A percentile compares a stretch with the other conserved stretches of the same genome.
Evolutionary conservation across 2,329 filamentous ascomycete species (phyloP).

Genomic region (Botrytis hyacinthi): DNA sequence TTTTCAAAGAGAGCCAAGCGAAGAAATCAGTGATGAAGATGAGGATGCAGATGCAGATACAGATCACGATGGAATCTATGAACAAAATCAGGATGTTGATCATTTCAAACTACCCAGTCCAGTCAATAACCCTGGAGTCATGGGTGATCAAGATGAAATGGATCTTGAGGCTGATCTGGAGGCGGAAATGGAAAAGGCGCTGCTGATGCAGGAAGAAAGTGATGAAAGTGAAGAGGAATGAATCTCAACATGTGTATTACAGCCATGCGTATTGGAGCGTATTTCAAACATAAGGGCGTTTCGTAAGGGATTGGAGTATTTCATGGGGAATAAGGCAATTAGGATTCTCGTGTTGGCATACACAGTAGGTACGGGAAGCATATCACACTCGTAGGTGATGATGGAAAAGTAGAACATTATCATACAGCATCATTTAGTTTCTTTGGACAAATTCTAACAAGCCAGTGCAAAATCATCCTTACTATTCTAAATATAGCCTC

Average conservation of each 20-base stretch:
- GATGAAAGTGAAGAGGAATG: conserved; percentile 41
- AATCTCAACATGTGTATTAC: background rate
- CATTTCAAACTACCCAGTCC: conserved; percentile 55
- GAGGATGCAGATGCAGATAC: conserved; percentile 48
- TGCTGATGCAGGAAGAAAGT: conserved; percentile 20
- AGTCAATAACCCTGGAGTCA: conserved; percentile 41
- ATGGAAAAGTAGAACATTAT: background rate
- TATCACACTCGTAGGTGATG: background rate
- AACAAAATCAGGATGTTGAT: conserved; percentile 39
- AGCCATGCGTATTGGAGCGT: background rate
- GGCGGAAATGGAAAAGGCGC: conserved; percentile 23
- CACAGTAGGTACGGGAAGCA: background rate
- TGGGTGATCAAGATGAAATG: conserved; percentile 36
- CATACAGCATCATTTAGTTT: background rate
- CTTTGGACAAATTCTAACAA: background rate
- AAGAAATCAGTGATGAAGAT: conserved; percentile 47
- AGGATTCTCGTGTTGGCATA: conserved; percentile 5
- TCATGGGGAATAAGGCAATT: background rate
- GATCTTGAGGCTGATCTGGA: conserved; percentile 38
- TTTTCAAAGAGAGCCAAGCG: conserved; percentile 32
- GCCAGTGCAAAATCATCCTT: background rate
- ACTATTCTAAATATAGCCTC: background rate
- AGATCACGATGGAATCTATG: conserved; percentile 45
- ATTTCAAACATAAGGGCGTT: background rate
- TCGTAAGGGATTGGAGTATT: background rate